Evolutionary conservation across 2,329 filamentous ascomycete species (phyloP), one percentile per base, ranked within the genome.

Genomic region (Phyllosticta citrichinensis): DNA sequence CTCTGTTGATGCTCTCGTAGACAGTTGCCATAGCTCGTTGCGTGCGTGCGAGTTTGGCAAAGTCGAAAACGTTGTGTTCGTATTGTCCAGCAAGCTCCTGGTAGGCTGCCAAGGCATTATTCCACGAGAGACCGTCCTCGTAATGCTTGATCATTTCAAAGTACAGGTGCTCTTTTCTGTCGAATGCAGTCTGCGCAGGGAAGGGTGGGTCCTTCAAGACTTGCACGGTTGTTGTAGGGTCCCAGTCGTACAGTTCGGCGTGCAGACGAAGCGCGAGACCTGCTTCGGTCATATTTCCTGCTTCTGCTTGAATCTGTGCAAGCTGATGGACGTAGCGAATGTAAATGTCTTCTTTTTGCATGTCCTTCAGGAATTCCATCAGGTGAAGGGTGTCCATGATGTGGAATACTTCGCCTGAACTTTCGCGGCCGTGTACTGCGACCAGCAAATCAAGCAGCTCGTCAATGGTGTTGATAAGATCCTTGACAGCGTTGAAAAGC

Each of bases 301-400:
- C 83, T 51, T 87, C 83, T 9, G 83, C 81, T 72, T 97, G 93
- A 12, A 94, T 79, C 50, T 85, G 79, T 2, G 91, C 89, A 20
- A 97, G 81, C 73, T 97, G 91, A 70, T 97, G 93, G 14, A 97
- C 92, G 68, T 97, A 97, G 65, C 91, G 87, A 65, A 96, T 88
- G 73, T 96, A 97, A 62, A 97, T 96, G 68, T 97, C 92, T 71
- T 96, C 91, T 70, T 96, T 96, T 66, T 95, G 89, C 87, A 97
- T 96, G 70, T 97, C 91, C 65, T 91, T 88, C 67, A 97, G 81
- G 75, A 97, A 97, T 67, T 97, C 91, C 92, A 97, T 97, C 25
- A 97, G 79, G 61, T 90, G 85, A 57, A 97, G 77, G 0, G 91
- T 90, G 72, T 97, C 91, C 74, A 96, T 89, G 65, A 96, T 88